These are phyloP conservation scores for Xylariales sp. DNA, from an alignment of 2,329 filamentous ascomycete genomes.

Conservation along the genomic window DNA sequence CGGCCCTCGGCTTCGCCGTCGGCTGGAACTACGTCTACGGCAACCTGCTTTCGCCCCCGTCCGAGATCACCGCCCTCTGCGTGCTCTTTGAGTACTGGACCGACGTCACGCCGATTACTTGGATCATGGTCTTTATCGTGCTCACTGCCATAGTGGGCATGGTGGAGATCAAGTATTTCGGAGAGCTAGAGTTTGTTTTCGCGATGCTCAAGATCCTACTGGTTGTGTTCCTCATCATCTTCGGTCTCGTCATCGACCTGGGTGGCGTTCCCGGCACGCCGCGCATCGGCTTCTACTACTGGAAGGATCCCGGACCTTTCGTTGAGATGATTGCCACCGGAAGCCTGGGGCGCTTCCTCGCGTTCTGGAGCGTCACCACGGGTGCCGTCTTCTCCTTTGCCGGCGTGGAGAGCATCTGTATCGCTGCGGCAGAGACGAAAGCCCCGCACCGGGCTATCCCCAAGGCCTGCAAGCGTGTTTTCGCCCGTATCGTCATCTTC, in stretches of 20 bases:
- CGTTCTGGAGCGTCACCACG: slow-evolving; percentile 28
- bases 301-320: slow-evolving; percentile 26
- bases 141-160: slow-evolving; percentile 35
- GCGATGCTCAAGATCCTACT: slow-evolving; percentile 24
- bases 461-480: slow-evolving; percentile 22
- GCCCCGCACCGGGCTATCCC: slow-evolving; percentile 24
- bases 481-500: slow-evolving; percentile 25
- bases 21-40: slow-evolving; percentile 46
- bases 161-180: slow-evolving; percentile 22
- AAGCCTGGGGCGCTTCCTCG: too few relatives aligned
- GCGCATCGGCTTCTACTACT: slow-evolving; percentile 29
- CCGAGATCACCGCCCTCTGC: neutral
- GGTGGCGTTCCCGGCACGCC: slow-evolving; percentile 16
- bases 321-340: slow-evolving; percentile 26
- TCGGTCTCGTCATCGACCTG: neutral
- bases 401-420: slow-evolving; percentile 29
- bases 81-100: slow-evolving; percentile 30
- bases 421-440: slow-evolving; percentile 27
- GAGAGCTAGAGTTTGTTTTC: slow-evolving; percentile 26
- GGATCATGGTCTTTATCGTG: slow-evolving; percentile 40
- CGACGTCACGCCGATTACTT: slow-evolving; percentile 37
- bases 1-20: slow-evolving; percentile 39
- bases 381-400: slow-evolving; percentile 29
- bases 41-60: neutral
- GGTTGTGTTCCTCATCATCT: neutral